These are phyloP conservation scores for Cercospora sp. DNA, from an alignment of 2,329 filamentous ascomycete genomes.

Conservation along the genomic window DNA sequence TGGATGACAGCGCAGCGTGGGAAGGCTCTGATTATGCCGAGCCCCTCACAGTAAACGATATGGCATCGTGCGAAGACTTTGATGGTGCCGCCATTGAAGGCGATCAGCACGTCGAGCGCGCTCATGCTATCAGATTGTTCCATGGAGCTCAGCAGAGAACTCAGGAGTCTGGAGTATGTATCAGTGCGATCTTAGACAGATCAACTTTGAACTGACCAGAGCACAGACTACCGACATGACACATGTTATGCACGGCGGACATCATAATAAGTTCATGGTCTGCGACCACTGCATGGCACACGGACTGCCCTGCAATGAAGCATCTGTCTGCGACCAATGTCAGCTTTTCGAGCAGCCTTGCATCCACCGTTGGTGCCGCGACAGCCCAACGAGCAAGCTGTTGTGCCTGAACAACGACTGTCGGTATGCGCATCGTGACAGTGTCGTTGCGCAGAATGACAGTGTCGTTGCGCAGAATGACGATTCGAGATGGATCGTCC, in stretches of 20 bases:
- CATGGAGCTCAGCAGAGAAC: neutral
- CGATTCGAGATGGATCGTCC: constrained; percentile 3
- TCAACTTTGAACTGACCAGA: no score
- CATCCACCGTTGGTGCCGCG: constrained; percentile 17
- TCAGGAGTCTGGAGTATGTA: neutral
- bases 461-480: neutral
- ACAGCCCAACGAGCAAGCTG: constrained; percentile 3
- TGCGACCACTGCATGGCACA: constrained; percentile 24
- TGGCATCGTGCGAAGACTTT: no score
- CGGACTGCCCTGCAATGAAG: constrained; percentile 21
- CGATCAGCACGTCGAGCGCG: no score
- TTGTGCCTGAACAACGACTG: constrained; percentile 9
- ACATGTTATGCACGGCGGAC: no score
- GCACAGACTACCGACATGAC: no score
- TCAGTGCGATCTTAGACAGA: no score
- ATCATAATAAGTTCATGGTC: constrained; percentile 19
- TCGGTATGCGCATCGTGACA: constrained; percentile 13
- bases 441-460: neutral
- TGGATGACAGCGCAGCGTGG: no score
- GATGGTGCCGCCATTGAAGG: no score
- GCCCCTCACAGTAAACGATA: no score
- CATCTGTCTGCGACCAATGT: constrained; percentile 23
- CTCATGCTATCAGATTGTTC: neutral
- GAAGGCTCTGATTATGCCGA: no score
- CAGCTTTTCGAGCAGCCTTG: constrained; percentile 4